Conservation (phyloP, 202 grass and related monocot species). For the Digitaria exilis region DNA sequence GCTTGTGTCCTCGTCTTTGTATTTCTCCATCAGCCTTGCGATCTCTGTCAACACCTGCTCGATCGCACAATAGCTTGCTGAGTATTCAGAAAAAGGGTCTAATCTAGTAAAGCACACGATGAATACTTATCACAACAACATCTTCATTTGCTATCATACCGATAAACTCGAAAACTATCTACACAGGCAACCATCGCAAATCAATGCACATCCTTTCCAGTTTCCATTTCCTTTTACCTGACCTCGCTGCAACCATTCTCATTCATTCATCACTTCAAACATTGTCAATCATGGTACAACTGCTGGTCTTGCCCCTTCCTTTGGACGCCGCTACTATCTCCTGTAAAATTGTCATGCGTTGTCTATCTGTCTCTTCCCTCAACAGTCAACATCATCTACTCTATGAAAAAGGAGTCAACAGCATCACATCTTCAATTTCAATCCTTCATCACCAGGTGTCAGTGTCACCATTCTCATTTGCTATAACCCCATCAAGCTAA, state of each 20-base stretch:
- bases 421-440: conserved; percentile 15
- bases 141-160: too few species aligned
- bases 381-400: conserved; percentile 2
- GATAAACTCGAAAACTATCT: too few species aligned
- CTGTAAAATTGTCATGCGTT: background rate
- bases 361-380: background rate
- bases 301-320: background rate
- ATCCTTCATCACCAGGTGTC: conserved; percentile 3
- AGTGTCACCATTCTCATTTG: background rate
- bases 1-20: conserved; percentile 78
- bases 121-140: too few species aligned
- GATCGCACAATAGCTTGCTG: background rate
- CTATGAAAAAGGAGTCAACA: background rate
- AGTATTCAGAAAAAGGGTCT: background rate
- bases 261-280: background rate
- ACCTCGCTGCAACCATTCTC: background rate
- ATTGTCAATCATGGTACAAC: background rate
- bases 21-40: conserved; percentile 60
- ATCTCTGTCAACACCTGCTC: conserved; percentile 77
- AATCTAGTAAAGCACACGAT: background rate
- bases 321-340: background rate
- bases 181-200: background rate
- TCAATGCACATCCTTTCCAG: background rate
- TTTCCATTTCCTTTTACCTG: background rate
- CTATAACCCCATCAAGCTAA: background rate